Evolutionary conservation across 2,329 filamentous ascomycete species (phyloP), one percentile per base, ranked within the genome.

Genomic region (Emergomyces orientalis): DNA sequence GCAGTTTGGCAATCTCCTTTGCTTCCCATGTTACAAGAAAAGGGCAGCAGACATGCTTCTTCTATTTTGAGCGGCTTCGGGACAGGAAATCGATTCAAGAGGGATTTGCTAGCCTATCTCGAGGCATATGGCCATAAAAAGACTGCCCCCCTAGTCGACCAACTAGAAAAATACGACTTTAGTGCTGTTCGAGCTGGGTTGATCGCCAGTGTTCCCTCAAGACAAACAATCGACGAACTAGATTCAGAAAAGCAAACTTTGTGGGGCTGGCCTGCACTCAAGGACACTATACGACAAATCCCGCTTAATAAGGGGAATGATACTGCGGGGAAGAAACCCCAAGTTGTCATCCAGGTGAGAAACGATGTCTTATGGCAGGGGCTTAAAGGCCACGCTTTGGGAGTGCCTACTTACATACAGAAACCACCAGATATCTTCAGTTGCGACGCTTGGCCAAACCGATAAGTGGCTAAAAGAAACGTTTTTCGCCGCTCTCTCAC

Each of bases 201-300:
- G 5, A 76, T 96, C n/a, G 88, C 87, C 17, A 94, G 90, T 69
- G 84, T 90, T 0, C 91, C 91, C 0, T 88, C 88, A 0, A 83
- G 81, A 32, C 86, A 90, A 68, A 77, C 80, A 5, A 67, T 82
- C 0, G 72, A 76, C 25, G 74, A 66, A 4, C 63, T 79, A 39
- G 74, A 80, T 64, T 76, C 76, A 2, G 67, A 69, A 2, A 75
- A 72, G n/a, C 72, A 76, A 27, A 87, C 87, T 0, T 74, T 80
- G n/a, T 96, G 88, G 84, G 91, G 90, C 0, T 96, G 90, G 89
- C 78, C 83, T 2, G 88, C 83, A 1, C 70, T 95, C 13, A 82
- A 81, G 66, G 80, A 85, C 56, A 80, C 83, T 0, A 76, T 96
- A 9, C 75, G 76, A 19, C 73, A 73, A 1, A 77, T 91, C 2